These are phyloP conservation scores for Scenedesmus sp. DNA, from an alignment of 163 green algal species.

Conservation along the genomic window DNA sequence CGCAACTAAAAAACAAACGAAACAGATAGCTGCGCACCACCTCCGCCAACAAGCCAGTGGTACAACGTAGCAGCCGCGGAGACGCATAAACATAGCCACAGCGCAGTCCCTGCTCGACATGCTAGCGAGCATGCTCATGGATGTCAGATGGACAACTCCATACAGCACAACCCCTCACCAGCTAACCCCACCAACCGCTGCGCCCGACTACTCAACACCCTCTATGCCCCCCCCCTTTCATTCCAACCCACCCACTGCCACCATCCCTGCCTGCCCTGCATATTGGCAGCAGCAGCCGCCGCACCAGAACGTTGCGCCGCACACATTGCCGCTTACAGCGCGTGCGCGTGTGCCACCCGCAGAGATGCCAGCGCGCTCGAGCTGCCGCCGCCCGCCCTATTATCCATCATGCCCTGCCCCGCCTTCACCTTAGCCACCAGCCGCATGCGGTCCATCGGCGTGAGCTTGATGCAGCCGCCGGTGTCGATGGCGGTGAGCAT, in stretches of 20 bases:
- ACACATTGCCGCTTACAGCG: background rate
- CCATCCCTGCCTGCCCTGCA: background rate
- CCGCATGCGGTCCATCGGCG: constrained; percentile 84
- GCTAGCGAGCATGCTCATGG: background rate
- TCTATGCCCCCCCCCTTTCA: background rate
- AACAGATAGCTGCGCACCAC: background rate
- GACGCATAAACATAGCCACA: background rate
- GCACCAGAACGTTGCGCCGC: background rate
- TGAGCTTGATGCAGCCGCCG: constrained; percentile 75
- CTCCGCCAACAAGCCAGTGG: background rate
- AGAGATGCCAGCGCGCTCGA: background rate
- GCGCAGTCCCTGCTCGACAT: background rate
- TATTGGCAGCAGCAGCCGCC: background rate
- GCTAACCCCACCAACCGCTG: background rate
- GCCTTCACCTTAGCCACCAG: constrained; percentile 81
- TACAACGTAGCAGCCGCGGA: background rate
- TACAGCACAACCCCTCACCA: background rate
- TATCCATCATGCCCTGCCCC: constrained; percentile 65
- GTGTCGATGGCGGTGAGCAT: constrained; percentile 81
- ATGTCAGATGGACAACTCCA: background rate
- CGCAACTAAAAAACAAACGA: too few species aligned
- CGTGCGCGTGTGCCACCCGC: background rate
- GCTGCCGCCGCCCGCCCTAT: background rate
- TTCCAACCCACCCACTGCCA: background rate
- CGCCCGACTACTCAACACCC: background rate